Evolutionary conservation across 2,329 filamentous ascomycete genomes (phyloP).

Genomic region (Decorospora gaudefroyi): DNA sequence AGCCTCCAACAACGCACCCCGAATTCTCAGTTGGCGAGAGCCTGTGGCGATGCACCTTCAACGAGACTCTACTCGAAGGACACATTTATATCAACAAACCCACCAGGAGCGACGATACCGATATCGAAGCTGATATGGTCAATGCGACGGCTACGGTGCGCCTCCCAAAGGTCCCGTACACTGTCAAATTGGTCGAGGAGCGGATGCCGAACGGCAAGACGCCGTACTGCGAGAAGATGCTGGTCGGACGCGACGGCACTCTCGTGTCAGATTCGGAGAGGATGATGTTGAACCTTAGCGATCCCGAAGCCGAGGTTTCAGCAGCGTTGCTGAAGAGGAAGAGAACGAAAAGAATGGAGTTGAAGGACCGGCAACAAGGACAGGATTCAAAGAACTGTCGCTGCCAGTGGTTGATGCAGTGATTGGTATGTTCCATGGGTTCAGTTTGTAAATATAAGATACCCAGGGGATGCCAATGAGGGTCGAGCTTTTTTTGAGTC

Average conservation of each 20-base stretch:
- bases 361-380: constrained; percentile 2
- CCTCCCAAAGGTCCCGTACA: constrained; percentile 25
- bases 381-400: constrained; percentile 14
- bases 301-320: constrained; percentile 7
- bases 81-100: constrained; percentile 23
- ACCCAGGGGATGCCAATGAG: too few species aligned
- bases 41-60: constrained; percentile 37
- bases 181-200: constrained; percentile 32
- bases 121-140: background rate
- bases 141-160: background rate
- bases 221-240: constrained; percentile 31
- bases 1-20: constrained; percentile 2
- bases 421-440: background rate
- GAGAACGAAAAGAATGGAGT: constrained; percentile 1
- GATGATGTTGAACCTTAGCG: constrained; percentile 8
- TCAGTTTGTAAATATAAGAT: too few species aligned
- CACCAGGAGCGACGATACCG: background rate
- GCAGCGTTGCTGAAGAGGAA: too few species aligned
- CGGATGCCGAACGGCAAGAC: constrained; percentile 17
- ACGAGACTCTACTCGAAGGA: constrained; percentile 33
- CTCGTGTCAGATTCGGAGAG: constrained; percentile 2
- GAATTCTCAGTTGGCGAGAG: constrained; percentile 19
- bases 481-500: too few species aligned
- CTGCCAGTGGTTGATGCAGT: constrained; percentile 31
- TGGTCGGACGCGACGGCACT: constrained; percentile 5